Base-by-base conservation (phyloP, 352 stramenopile genomes). In the Phytophthora macrochlamydospora region DNA sequence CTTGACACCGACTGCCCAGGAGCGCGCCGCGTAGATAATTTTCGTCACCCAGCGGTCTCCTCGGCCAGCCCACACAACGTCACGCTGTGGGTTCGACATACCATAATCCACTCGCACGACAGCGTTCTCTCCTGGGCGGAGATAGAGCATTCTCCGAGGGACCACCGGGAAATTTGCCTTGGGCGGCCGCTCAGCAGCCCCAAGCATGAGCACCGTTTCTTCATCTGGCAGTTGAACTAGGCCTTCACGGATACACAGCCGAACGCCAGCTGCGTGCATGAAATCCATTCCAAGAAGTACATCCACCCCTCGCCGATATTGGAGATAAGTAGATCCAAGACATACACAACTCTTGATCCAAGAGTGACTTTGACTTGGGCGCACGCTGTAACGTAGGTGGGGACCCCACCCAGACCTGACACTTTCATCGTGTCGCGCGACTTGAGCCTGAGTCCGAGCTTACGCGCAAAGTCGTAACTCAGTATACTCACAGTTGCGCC, bases 251-350 rank as follows among this genome's bases (percentile, higher is more conserved):
- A 52, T 38, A 14, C 53, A 54, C 0, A 71, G 33, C 7, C 65
- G 32, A 2, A 80, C 56, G 2, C 62, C 68, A 31, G 59, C 38
- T 9, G 24, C n/a, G 3, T 56, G 28, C 62, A 78, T 78, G 53
- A 77, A 80, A 28, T 75, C 45, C 57, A 75, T 70, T 0, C 72
- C 64, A 0, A 80, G 46, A 0, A 77, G 38, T 8, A 53, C 69
- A 11, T 78, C 61, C 14, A 75, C 50, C 1, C 67, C 70, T 73
- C 49, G 4, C 62, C 69, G 9, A 78, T 61, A 37, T 78, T 76
- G 0, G 46, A 59, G 0, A 61, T 24, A 58, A 61, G 75, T 0
- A 75, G 7, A n/a, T 58, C n/a, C 8, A 50, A 45, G 29, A 56
- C 33, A 42, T 80, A 77, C 0, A 67, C 64, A 0, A 73, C 28